These are phyloP conservation scores for Yarrowia sp. DNA, from an alignment of 805 yeast species.

Conservation along the genomic window DNA sequence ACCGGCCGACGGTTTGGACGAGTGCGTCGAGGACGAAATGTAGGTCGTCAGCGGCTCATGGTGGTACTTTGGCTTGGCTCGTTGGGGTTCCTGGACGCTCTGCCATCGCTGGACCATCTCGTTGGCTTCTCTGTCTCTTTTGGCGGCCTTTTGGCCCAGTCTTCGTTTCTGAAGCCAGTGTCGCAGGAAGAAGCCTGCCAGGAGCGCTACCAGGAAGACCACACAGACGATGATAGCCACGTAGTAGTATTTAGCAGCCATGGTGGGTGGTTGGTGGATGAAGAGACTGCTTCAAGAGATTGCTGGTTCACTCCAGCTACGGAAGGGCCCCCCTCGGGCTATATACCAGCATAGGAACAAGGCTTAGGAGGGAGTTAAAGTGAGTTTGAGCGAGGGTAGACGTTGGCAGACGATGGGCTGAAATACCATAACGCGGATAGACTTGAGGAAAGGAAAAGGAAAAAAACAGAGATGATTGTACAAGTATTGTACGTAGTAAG, in stretches of 20 bases:
- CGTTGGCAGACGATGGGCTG: no score
- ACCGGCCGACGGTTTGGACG: background rate
- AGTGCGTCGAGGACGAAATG: background rate
- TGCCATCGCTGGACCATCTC: background rate
- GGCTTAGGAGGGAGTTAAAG: background rate
- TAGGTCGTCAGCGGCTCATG: conserved; percentile 8
- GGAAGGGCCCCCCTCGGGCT: no score
- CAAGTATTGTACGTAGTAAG: no score
- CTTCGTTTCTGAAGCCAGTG: conserved; percentile 1
- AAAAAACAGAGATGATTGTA: no score
- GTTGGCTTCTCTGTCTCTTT: conserved; percentile 11
- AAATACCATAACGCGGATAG: no score
- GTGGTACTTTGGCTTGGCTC: conserved; percentile 2
- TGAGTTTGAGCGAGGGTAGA: background rate
- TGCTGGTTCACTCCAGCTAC: no score
- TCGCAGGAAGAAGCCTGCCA: background rate
- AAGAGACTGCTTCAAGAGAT: no score
- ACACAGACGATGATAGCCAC: conserved; percentile 28
- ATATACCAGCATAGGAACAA: background rate
- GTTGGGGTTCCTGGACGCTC: background rate
- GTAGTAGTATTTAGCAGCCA: conserved; percentile 14
- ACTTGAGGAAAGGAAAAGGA: no score
- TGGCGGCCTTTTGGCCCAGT: background rate
- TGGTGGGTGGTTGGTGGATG: background rate
- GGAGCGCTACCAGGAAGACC: background rate